Conservation (phyloP, 2,329 filamentous ascomycete genomes). For the Pseudopithomyces maydicus region DNA sequence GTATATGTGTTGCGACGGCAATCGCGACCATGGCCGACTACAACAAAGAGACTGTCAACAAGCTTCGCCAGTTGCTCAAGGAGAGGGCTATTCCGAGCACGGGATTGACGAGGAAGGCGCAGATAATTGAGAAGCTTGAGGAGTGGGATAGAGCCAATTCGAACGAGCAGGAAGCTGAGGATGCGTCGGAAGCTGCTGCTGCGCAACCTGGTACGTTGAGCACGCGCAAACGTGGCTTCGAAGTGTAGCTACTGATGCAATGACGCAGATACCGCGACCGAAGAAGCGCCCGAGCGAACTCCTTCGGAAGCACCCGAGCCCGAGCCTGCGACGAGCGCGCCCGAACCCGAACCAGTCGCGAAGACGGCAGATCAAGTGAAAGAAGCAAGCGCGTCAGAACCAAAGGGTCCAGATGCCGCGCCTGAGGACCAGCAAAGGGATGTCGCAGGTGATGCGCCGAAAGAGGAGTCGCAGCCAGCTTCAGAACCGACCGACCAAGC, state of each 20-base stretch:
- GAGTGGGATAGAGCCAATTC: conserved; percentile 29
- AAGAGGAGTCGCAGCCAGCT: conserved; percentile 23
- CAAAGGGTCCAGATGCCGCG: background rate
- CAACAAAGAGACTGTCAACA: conserved; percentile 52
- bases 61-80: conserved; percentile 53
- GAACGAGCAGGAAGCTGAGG: conserved; percentile 16
- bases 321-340: conserved; percentile 7
- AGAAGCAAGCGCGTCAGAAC: conserved; percentile 23
- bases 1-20: background rate
- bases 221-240: background rate
- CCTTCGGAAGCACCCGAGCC: conserved; percentile 2
- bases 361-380: background rate
- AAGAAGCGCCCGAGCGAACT: conserved; percentile 2
- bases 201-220: conserved; percentile 10
- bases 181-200: conserved; percentile 7
- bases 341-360: background rate
- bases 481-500: conserved; percentile 19
- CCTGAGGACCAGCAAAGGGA: conserved; percentile 5
- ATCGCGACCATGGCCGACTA: conserved; percentile 47
- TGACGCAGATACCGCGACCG: conserved; percentile 13
- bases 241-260: background rate
- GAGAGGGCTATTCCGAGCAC: conserved; percentile 53
- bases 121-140: conserved; percentile 53
- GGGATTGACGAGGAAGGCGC: conserved; percentile 54
- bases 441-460: conserved; percentile 20